Evolutionary conservation across 225 moss, liverwort and hornwort species (phyloP), one percentile per base, ranked within the genome.

Genomic region (Pseudoscleropodium purum): DNA sequence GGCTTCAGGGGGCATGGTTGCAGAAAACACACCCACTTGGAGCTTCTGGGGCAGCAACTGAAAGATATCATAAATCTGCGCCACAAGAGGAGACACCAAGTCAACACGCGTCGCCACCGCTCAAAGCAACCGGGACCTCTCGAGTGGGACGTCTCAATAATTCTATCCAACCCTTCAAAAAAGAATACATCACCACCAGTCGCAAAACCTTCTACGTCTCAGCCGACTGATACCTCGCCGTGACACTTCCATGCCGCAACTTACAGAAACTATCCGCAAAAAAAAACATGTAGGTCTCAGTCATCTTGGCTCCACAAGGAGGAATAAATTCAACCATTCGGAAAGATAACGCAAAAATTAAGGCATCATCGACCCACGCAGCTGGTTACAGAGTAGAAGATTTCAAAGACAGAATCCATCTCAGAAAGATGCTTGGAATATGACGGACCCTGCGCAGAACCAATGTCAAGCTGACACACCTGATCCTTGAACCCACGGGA

Each of bases 401-500:
- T 34, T 65, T 83, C 41, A 65, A 34, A 49, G 64, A n/a, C 20
- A 62, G 18, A 61, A 80, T 63, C 84, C 13, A n/a, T 21, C 60
- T 73, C 70, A 62, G n/a, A 80, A 67, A 72, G 24, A 41, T 51
- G 54, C 89, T 63, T 62, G 39, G 34, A 51, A 52, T 27, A 39
- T 9, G 62, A 33, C 51, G 47, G 80, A 36, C 86, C 85, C 26
- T 26, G 62, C 34, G 36, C 81, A 74, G 54, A 86, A 85, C 81
- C 86, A 19, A 43, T n/a, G 81, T 56, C 90, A 64, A 74, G 64
- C 63, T 45, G 21, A 90, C 90, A 27, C 39, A 95, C 96, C 95
- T 96, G 96, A 83, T 96, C 96, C 93, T 96, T 96, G 66, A 96
- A 96, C 68, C 96, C 96, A 49, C 96, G 92, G 31, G 94, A 95